phyloP scores from a whole-genome alignment of 169 alveolate species.

The Theileria sp. region DNA sequence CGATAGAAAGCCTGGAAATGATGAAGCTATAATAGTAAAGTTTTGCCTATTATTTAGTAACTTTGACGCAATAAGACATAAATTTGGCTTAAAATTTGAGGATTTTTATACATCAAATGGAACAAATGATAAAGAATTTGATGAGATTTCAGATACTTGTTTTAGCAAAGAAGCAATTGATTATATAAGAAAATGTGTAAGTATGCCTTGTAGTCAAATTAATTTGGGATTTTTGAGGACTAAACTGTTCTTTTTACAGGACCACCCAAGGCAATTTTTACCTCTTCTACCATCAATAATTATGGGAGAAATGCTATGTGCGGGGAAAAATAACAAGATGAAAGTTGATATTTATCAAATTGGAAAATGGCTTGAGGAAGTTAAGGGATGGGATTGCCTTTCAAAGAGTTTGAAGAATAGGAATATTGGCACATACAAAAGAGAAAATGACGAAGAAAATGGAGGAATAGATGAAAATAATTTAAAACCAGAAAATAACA shows the following conservation, averaged over 20 bases:
- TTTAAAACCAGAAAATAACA: neutral
- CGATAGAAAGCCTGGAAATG: neutral
- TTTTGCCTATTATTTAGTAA: neutral
- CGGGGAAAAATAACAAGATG: neutral
- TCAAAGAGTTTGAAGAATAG: conserved; percentile 8
- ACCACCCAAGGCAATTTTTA: conserved; percentile 21
- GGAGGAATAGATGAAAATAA: conserved; percentile 15
- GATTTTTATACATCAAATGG: neutral
- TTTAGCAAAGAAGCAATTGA: neutral
- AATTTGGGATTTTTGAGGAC: conserved; percentile 9
- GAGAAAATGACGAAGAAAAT: neutral
- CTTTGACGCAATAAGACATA: neutral
- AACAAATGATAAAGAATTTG: neutral
- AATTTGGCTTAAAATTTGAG: neutral
- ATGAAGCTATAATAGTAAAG: neutral
- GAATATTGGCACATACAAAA: neutral
- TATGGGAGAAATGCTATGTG: conserved; percentile 15
- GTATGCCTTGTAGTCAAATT: neutral
- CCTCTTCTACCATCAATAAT: conserved; percentile 25
- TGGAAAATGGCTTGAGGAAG: conserved; percentile 28
- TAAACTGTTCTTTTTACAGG: conserved; percentile 45
- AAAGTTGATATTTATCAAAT: conserved; percentile 17
- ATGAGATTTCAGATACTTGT: neutral
- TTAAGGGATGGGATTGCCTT: conserved; percentile 1
- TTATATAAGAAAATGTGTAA: neutral